Base-by-base conservation (phyloP, 2,329 filamentous ascomycete species). In the Pseudopithomyces chartarum region DNA sequence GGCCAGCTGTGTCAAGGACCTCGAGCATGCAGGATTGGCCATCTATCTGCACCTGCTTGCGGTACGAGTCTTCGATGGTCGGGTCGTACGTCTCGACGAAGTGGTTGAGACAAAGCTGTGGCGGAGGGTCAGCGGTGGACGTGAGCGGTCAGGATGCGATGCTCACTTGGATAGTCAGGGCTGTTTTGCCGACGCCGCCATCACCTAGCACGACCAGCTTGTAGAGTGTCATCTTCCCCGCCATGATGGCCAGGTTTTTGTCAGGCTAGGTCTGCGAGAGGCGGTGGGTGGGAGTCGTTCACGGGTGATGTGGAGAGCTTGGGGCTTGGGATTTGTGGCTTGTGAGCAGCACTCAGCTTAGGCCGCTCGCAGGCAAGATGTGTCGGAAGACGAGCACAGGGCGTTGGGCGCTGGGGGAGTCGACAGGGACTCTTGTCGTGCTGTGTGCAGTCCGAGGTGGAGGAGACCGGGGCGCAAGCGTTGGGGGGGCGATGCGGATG, bases 11-110 rank as follows among this genome's bases (percentile, higher is more conserved):
- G 80, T 99, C 95, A 70, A 97, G 86, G 46, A 97, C 92, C 78
- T 98, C 94, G 70, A 97, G 87, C 93, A 97, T 97, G 82, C 93
- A 97, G 43, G 93, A 92, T 77, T 96, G 91, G 60, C 88, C 86
- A 74, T 98, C 95, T 78, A 98, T 98, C 73, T 97, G 84, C 54
- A 88, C 85, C 75, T 88, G 86, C 73, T 88, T 88, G 60, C 86
- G 84, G 72, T 88, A 88, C 43, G 86, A 88, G 69, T 88, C 86
- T 76, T 88, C 86, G 67, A 88, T 88, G 57, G 86, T 88, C 45
- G 86, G 86, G 71, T 88, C 86, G 71, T 88, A 88, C 11, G 92
- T 97, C 81, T 98, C 94, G 71, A 98, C 93, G 76, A 99, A 99
- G 79, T 99, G 95, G 79, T 98, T 96, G 73, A 98, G 81, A 78